phyloP scores from a whole-genome alignment of 768 basidiomycete species.

The Amanita rubescens region DNA sequence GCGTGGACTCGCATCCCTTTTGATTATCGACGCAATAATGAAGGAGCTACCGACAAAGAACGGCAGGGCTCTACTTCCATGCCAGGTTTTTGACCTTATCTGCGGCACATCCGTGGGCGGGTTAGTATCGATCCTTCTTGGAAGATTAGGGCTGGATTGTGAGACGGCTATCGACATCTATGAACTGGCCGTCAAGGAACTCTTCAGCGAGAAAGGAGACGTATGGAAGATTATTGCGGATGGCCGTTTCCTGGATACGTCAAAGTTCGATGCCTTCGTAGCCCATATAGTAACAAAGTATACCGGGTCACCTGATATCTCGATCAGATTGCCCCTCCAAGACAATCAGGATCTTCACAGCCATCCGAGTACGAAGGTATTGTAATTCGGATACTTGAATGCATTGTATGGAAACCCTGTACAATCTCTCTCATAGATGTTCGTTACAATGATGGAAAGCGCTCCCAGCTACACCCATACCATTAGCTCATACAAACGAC shows the following conservation, averaged over 20 bases:
- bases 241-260: not conserved
- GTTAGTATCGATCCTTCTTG: conserved; percentile 20
- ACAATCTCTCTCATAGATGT: conserved; percentile 9
- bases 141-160: conserved; percentile 21
- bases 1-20: conserved; percentile 18
- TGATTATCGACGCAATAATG: conserved; percentile 18
- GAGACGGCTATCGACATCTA: conserved; percentile 19
- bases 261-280: not conserved
- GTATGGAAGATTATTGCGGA: conserved; percentile 15
- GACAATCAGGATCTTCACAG: conserved; percentile 3
- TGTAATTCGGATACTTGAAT: not conserved
- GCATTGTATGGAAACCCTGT: not conserved
- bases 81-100: conserved; percentile 24
- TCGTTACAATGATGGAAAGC: conserved; percentile 17
- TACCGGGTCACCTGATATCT: conserved; percentile 2
- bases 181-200: conserved; percentile 8
- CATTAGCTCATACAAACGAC: conserved; percentile 16
- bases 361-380: conserved; percentile 10
- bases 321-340: conserved; percentile 3
- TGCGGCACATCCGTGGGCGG: conserved; percentile 23
- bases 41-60: conserved; percentile 12
- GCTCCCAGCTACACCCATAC: conserved; percentile 15
- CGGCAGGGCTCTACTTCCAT: conserved; percentile 16
- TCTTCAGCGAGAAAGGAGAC: conserved; percentile 11
- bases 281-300: not conserved